A percentile compares a stretch with the other conserved stretches of the same genome.
These are phyloP conservation scores for Xerocomellus intermedius DNA, from an alignment of 768 basidiomycete genomes.

Conservation along the genomic window DNA sequence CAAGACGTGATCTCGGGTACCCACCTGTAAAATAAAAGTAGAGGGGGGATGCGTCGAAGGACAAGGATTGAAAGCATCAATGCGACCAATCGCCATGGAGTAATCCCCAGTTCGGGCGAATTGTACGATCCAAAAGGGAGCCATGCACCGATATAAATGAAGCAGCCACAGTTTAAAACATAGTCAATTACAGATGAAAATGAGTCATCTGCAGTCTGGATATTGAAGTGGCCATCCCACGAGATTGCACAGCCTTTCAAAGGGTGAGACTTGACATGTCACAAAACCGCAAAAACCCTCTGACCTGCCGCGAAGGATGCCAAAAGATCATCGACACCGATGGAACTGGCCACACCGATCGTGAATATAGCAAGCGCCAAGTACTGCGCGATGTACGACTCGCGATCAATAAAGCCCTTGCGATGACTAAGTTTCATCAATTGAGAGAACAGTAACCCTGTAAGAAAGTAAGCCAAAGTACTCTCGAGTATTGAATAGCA, in stretches of 20 bases:
- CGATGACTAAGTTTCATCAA: conserved; percentile 70
- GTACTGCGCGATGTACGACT: conserved; percentile 88
- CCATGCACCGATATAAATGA: conserved; percentile 89
- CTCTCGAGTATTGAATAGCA: neutral
- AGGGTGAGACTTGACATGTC: neutral
- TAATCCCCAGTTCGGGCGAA: conserved; percentile 54
- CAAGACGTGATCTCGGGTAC: conserved; percentile 85
- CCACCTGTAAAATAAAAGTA: conserved; percentile 76
- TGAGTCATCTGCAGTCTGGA: conserved; percentile 76
- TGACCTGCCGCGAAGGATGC: conserved; percentile 83
- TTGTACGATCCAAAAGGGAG: conserved; percentile 64
- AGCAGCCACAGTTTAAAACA: conserved; percentile 76
- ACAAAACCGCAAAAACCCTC: conserved; percentile 4
- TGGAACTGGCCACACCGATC: conserved; percentile 72
- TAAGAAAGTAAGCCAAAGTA: neutral
- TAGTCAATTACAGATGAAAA: conserved; percentile 93
- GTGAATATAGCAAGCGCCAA: conserved; percentile 71
- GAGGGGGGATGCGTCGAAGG: conserved; percentile 76
- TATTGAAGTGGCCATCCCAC: conserved; percentile 86
- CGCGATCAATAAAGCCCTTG: conserved; percentile 67
- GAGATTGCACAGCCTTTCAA: conserved; percentile 79
- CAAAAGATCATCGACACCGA: conserved; percentile 86
- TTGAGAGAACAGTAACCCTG: conserved; percentile 66
- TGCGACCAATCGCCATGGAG: conserved; percentile 67
- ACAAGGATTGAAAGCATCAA: conserved; percentile 67